Percentiles rank a stretch among this genome's conserved stretches.
These are phyloP conservation scores for Wickerhamomyces alni DNA, from an alignment of 805 yeast genomes.

Conservation along the genomic window DNA sequence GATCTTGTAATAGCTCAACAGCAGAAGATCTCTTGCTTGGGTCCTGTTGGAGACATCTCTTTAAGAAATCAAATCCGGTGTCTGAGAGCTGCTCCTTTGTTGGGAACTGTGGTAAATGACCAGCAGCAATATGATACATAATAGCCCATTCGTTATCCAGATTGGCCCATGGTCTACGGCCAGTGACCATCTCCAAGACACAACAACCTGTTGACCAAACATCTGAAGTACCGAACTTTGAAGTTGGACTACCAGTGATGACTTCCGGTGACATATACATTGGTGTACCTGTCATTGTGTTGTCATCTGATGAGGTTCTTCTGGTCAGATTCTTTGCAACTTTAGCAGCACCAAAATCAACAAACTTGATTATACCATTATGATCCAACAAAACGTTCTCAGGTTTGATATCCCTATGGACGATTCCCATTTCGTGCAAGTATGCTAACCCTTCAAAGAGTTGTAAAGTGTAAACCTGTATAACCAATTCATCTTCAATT, in stretches of 20 bases:
- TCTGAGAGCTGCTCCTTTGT: constrained; percentile 67
- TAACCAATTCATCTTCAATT: constrained; percentile 90
- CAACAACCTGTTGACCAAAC: constrained; percentile 98
- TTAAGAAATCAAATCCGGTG: constrained; percentile 65
- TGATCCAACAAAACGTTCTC: constrained; percentile 88
- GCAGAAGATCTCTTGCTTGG: constrained; percentile 80
- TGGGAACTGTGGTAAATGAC: constrained; percentile 86
- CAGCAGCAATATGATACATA: constrained; percentile 97
- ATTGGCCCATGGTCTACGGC: constrained; percentile 94
- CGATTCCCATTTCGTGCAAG: constrained; percentile 88
- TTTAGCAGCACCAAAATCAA: constrained; percentile 97
- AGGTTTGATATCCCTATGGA: constrained; percentile 96
- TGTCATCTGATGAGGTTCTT: constrained; percentile 25
- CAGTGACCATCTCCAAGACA: constrained; percentile 93
- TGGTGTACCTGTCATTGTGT: constrained; percentile 77
- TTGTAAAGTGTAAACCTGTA: constrained; percentile 85
- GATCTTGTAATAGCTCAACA: constrained; percentile 76
- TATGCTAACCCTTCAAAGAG: constrained; percentile 94
- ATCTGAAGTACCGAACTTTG: constrained; percentile 46
- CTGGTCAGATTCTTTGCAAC: constrained; percentile 60
- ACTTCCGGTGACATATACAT: constrained; percentile 99
- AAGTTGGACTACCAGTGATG: constrained; percentile 60
- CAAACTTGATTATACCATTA: constrained; percentile 89
- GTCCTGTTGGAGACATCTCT: constrained; percentile 74
- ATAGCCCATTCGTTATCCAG: constrained; percentile 97